These are phyloP conservation scores for Penstemon newberryi DNA, from an alignment of 257 asterid species.

Conservation along the genomic window DNA sequence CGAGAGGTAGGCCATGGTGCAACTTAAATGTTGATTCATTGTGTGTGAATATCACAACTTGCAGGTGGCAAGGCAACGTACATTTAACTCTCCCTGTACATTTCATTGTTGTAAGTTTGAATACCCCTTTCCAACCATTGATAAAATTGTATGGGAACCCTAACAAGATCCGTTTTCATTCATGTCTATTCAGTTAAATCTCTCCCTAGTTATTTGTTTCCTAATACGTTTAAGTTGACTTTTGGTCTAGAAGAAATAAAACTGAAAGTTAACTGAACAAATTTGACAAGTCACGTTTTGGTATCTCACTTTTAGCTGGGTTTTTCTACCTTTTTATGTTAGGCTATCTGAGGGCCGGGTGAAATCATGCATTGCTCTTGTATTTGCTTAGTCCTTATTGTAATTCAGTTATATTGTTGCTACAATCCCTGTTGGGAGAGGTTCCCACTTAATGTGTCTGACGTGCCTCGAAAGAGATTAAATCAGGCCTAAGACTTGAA, in stretches of 20 bases:
- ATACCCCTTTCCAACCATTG: not conserved
- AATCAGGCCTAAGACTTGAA: not conserved
- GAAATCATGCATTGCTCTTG: not conserved
- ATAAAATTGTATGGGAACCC: not conserved
- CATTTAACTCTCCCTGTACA: not conserved
- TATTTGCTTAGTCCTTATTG: not conserved
- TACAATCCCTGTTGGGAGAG: no score
- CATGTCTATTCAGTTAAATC: not conserved
- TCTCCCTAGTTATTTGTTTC: not conserved
- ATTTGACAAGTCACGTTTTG: not conserved
- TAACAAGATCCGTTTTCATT: not conserved
- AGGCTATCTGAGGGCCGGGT: not conserved
- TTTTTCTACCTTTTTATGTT: not conserved
- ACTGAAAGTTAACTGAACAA: not conserved
- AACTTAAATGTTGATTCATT: not conserved
- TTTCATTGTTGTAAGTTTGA: slow-evolving; percentile 7
- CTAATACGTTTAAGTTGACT: not conserved
- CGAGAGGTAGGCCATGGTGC: not conserved
- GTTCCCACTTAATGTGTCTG: no score
- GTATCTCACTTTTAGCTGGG: not conserved
- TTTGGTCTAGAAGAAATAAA: not conserved
- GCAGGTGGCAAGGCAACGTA: slow-evolving; percentile 3
- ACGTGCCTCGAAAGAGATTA: no score
- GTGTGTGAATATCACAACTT: not conserved
- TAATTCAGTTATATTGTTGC: not conserved